phyloP scores from a whole-genome alignment of 306 rosid species.

The Lathyrus aphaca region DNA sequence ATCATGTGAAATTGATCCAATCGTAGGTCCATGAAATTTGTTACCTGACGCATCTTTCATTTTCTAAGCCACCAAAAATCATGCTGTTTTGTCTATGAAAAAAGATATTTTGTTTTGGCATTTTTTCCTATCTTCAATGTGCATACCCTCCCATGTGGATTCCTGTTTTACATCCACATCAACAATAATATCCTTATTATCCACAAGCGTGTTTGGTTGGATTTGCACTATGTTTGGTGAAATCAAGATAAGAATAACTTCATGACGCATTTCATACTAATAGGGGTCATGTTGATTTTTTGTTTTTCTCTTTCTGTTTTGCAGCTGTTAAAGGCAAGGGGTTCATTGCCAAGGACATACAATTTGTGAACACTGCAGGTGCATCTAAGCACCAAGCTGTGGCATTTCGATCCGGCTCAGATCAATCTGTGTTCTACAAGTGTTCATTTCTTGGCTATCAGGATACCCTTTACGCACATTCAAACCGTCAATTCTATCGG shows the following conservation, averaged over 20 bases:
- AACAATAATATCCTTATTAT: not conserved
- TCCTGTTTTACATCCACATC: conserved; percentile 19
- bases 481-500: conserved; percentile 90
- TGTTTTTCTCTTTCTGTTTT: not conserved
- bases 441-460: conserved; percentile 82
- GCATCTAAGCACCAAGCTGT: conserved; percentile 88
- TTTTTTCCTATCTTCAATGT: conserved; percentile 23
- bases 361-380: conserved; percentile 78
- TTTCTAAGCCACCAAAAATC: conserved; percentile 9
- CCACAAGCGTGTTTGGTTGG: not conserved
- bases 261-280: conserved; percentile 30
- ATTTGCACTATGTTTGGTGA: not conserved
- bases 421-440: conserved; percentile 61
- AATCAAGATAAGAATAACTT: not conserved
- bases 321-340: conserved; percentile 84
- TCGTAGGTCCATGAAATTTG: conserved; percentile 16
- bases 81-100: conserved; percentile 19
- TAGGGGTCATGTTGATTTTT: conserved; percentile 16
- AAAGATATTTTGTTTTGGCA: conserved; percentile 3
- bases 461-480: conserved; percentile 87
- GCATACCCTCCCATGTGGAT: conserved; percentile 52
- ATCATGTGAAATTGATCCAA: conserved; percentile 45
- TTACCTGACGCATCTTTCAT: conserved; percentile 7
- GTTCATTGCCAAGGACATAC: conserved; percentile 79
- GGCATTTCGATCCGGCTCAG: conserved; percentile 83